phyloP scores from a whole-genome alignment of 2,329 filamentous ascomycete genomes.

The Nakataea oryzae region DNA sequence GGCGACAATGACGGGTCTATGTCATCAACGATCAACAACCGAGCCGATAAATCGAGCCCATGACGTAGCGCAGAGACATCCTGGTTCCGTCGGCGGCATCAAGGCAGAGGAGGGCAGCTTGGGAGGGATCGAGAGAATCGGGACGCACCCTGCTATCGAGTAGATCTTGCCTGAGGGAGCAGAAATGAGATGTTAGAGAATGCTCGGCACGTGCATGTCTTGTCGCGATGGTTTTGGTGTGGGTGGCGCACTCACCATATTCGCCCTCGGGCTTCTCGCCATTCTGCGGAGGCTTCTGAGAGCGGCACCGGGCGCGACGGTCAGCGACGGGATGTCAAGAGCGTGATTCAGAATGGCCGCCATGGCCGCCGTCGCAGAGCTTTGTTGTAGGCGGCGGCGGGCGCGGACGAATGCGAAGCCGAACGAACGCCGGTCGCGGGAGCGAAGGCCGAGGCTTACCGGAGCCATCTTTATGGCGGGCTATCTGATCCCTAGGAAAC shows the following conservation, averaged over 20 bases:
- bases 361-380: neutral
- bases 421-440: neutral
- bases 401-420: neutral
- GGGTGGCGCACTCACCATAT: constrained; percentile 1
- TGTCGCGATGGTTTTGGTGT: neutral
- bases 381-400: neutral
- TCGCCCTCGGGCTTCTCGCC: constrained; percentile 2
- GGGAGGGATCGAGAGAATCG: constrained; percentile 58
- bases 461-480: constrained; percentile 1
- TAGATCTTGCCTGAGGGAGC: constrained; percentile 13
- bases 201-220: neutral
- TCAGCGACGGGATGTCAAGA: neutral
- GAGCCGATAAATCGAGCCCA: neutral
- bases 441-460: constrained; percentile 1
- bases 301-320: neutral
- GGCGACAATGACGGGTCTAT: constrained; percentile 76
- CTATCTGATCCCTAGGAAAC: neutral
- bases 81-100: neutral
- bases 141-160: constrained; percentile 57
- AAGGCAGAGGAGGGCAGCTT: neutral
- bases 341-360: neutral
- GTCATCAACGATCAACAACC: constrained; percentile 25
- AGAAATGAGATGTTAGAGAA: neutral
- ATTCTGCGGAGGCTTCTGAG: constrained; percentile 3
- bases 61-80: neutral